Base-by-base conservation (phyloP, 2,329 filamentous ascomycete genomes). In the Diaporthe sp. region DNA sequence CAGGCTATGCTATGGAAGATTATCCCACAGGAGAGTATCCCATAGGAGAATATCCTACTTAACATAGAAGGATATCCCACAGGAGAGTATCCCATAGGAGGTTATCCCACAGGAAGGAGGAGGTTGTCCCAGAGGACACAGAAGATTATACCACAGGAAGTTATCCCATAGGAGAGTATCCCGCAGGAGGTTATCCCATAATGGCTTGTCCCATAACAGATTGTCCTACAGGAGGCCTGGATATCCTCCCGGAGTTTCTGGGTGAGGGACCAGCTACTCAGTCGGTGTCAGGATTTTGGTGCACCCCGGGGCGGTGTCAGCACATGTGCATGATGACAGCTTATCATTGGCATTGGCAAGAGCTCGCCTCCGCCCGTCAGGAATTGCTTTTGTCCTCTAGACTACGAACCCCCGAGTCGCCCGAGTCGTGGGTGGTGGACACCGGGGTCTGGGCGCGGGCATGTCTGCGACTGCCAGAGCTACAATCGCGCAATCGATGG, bases 251-350 rank as follows among this genome's bases (percentile, higher is more conserved):
- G 62, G 62, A 39, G 62, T 53, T 68, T 39, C 44, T 39, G 39
- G 15, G 61, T 34, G 28, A 67, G 61, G 61, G 28, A 34, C 42
- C 2, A 19, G 25, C 4, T 37, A 28, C 42, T 49, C 42, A 49
- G 19, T n/a, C 42, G 61, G 53, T 57, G 42, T 46, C 61, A 49
- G 9, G 42, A 28, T 28, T 12, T 37, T 19, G n/a, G 58, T 62
- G 58, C 58, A 22, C 28, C 19, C 44, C 44, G 31, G 44, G 62
- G 62, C 44, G 7, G 25, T 69, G 49, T 69, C 49, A 69, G 65
- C 49, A 69, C 49, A 55, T 55, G 65, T 53, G n/a, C 49, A 28
- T 69, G 49, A 69, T 69, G 65, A 69, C 65, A 55, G 65, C 65
- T 55, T 69, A n/a, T 55, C 49, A 69, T 69, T 69, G 65, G 65